Conservation (phyloP, 2,329 filamentous ascomycete genomes). For the Lecanicillium sp. region DNA sequence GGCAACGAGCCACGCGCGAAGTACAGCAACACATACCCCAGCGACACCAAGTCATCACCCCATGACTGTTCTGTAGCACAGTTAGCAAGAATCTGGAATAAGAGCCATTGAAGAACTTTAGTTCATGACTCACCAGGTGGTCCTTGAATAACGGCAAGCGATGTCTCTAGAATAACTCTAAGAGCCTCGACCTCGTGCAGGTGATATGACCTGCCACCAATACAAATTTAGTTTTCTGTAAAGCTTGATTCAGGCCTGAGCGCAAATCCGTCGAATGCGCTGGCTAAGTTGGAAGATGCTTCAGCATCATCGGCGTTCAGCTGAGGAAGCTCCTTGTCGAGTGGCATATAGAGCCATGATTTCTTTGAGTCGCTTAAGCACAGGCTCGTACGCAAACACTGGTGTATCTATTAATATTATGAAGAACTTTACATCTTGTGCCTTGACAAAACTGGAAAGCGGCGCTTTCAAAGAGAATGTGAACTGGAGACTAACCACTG, state of each 20-base stretch:
- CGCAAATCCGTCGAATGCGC: too few relatives aligned
- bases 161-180: constrained; percentile 39
- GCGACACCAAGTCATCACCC: constrained; percentile 67
- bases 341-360: constrained; percentile 46
- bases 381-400: constrained; percentile 61
- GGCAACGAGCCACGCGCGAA: constrained; percentile 67
- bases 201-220: constrained; percentile 7
- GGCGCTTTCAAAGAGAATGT: constrained; percentile 37
- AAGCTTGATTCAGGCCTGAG: too few relatives aligned
- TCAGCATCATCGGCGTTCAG: constrained; percentile 9
- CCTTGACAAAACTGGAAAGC: constrained; percentile 32
- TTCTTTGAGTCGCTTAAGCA: constrained; percentile 50
- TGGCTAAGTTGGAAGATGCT: too few relatives aligned
- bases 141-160: constrained; percentile 58
- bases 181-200: constrained; percentile 40
- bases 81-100: constrained; percentile 1
- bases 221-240: too few relatives aligned
- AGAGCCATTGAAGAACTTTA: too few relatives aligned
- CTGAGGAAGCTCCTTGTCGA: constrained; percentile 44
- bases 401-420: constrained; percentile 55
- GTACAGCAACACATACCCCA: constrained; percentile 69
- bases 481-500: constrained; percentile 44
- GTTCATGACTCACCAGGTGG: constrained; percentile 63
- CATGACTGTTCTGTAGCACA: constrained; percentile 52
- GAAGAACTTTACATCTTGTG: constrained; percentile 33